Evolutionary conservation across 1,284 basidiomycete species (phyloP).

Genomic region (Rhodotorula sp.): DNA sequence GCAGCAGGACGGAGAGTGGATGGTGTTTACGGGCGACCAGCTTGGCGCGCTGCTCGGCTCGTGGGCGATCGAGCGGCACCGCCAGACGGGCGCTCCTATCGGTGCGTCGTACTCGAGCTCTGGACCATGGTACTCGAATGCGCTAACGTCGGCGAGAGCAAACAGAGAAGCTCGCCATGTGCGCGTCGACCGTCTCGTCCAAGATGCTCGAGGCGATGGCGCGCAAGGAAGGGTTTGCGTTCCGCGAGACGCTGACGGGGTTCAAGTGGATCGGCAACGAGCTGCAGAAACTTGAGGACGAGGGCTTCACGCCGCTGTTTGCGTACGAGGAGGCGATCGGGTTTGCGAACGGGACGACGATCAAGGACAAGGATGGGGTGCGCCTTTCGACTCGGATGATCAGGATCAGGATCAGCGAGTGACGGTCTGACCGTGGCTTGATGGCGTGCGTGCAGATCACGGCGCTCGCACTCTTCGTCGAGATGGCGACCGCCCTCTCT

Average conservation of each 20-base stretch:
- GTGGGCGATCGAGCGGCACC: slow-evolving; percentile 62
- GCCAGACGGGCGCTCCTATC: slow-evolving; percentile 54
- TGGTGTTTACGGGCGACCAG: slow-evolving; percentile 78
- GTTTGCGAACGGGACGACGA: slow-evolving; percentile 73
- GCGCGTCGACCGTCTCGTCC: slow-evolving; percentile 81
- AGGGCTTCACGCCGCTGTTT: slow-evolving; percentile 72
- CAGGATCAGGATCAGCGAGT: no score
- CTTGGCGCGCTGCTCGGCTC: slow-evolving; percentile 73
- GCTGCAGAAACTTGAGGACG: slow-evolving; percentile 61
- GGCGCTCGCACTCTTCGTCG: slow-evolving; percentile 63
- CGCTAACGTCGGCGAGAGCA: slow-evolving; percentile 63
- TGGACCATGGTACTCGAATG: background rate
- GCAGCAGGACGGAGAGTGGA: slow-evolving; percentile 60
- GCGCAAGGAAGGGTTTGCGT: slow-evolving; percentile 70
- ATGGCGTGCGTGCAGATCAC: slow-evolving; percentile 47
- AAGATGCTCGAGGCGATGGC: slow-evolving; percentile 81
- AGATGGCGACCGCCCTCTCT: slow-evolving; percentile 61
- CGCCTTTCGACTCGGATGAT: slow-evolving; percentile 51
- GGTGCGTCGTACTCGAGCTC: slow-evolving; percentile 47
- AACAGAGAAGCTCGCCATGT: slow-evolving; percentile 56
- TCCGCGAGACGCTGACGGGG: slow-evolving; percentile 80
- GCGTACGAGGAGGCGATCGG: slow-evolving; percentile 85
- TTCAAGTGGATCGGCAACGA: slow-evolving; percentile 66
- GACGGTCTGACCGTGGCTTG: background rate
- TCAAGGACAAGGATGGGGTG: slow-evolving; percentile 82